Base-by-base conservation (phyloP, 2,329 filamentous ascomycete species). In the Dendryphion nanum region DNA sequence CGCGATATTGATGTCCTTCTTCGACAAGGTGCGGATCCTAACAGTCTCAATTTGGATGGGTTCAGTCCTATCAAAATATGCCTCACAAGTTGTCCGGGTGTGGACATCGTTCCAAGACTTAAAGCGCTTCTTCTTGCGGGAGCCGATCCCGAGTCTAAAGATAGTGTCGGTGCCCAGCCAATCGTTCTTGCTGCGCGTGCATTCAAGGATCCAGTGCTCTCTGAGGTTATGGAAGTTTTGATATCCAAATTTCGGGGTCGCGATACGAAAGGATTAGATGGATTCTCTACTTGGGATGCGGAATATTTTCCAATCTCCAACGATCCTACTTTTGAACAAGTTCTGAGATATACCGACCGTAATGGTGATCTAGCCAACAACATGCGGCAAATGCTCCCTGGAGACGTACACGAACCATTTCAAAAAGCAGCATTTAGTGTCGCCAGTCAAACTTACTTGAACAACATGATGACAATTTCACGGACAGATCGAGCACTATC, bases 1-100 rank as follows among this genome's bases (percentile, higher is more conserved):
- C 47, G 57, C 1, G 59, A 65, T 31, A 48, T 65, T 3, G 46
- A 59, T 32, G 46, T 56, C 2, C 47, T 65, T 2, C 31, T 65
- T 2, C 40, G 37, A 8, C 41, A 48, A 21, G 60, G 57, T 7
- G 53, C 57, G 2, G 51, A 59, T 38, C 54, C 59, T 2, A 62
- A 65, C 28, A 18, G 34, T 1, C 14, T 38, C 5, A 45, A 57
- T 17, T 33, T 17, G 3, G 37, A 50, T 14, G 48, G 51, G 1
- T 34, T 48, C 5, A 51, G 51, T 1, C 55, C 61, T 4, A 41
- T 65, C 10, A 35, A 50, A 6, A 51, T 41, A 17, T 62, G 57
- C 21, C 51, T 64, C 3, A 46, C 57, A 15, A 45, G 46, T 12
- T 57, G 54, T 15, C 53, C 57, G 4, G 45, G 55, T 14, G 48